Evolutionary conservation across 805 yeast genomes (phyloP).

Genomic region (Wickerhamiella nectarea): DNA sequence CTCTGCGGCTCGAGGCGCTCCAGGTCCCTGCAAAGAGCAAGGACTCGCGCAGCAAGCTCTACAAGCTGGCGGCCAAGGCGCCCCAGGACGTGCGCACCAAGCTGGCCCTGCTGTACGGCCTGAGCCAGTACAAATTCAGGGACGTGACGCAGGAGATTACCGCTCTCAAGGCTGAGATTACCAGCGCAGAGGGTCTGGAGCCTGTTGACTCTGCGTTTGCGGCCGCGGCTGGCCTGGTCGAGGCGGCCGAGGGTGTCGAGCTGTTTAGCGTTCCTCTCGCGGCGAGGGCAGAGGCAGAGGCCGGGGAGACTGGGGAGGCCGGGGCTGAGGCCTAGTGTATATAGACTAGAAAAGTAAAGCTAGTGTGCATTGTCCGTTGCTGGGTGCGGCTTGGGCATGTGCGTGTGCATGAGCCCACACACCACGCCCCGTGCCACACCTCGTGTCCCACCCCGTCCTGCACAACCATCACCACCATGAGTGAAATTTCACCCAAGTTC

Average conservation of each 20-base stretch:
- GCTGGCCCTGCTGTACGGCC: slow-evolving; percentile 14
- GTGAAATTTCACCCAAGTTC: no score
- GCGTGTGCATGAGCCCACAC: no score
- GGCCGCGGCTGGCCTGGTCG: neutral
- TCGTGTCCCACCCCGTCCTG: no score
- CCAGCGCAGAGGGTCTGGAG: neutral
- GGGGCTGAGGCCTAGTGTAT: neutral
- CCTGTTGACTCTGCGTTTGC: neutral
- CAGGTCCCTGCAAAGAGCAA: slow-evolving; percentile 13
- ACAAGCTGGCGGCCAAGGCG: slow-evolving; percentile 11
- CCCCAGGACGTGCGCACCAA: slow-evolving; percentile 12
- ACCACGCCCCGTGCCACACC: no score
- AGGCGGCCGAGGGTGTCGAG: neutral
- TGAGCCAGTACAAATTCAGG: slow-evolving; percentile 13
- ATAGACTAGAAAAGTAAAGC: no score
- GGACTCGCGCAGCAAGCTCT: slow-evolving; percentile 11
- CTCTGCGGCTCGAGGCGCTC: slow-evolving; percentile 17
- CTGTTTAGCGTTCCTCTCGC: neutral
- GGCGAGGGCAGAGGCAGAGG: neutral
- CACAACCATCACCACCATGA: no score
- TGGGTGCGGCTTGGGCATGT: no score
- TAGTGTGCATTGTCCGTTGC: no score
- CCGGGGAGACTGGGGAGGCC: neutral
- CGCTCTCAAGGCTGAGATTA: neutral
- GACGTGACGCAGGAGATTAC: slow-evolving; percentile 1